Evolutionary conservation across 106 monocot genomes (phyloP).

Genomic region (Acorus calamus): DNA sequence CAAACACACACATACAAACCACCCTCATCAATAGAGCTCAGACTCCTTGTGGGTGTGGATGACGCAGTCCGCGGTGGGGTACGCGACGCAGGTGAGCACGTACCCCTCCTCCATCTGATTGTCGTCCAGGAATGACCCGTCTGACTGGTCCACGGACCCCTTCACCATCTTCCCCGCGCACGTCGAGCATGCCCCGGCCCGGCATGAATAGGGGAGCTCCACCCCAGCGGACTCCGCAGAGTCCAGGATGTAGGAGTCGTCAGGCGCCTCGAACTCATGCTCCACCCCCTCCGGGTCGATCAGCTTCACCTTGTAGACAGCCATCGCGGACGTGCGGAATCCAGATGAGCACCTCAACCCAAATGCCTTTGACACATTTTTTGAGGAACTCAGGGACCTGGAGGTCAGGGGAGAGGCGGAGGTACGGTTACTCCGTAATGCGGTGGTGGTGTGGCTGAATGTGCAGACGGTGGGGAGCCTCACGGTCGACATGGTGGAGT

Average conservation of each 20-base stretch:
- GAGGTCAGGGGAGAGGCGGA: background rate
- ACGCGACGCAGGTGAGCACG: constrained; percentile 21
- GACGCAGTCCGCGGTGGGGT: constrained; percentile 22
- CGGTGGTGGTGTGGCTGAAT: background rate
- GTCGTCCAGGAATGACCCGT: constrained; percentile 31
- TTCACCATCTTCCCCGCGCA: constrained; percentile 17
- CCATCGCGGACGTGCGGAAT: constrained; percentile 21
- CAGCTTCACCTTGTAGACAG: constrained; percentile 29
- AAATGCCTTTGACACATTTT: constrained; percentile 1
- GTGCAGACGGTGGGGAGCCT: constrained; percentile 6
- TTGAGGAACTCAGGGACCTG: constrained; percentile 5
- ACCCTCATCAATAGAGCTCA: constrained; percentile 16
- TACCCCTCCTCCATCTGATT: constrained; percentile 17
- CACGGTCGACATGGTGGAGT: constrained; percentile 10
- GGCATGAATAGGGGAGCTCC: constrained; percentile 30
- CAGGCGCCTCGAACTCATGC: constrained; percentile 26
- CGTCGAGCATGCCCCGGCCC: constrained; percentile 28
- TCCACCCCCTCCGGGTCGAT: constrained; percentile 18
- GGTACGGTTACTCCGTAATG: background rate
- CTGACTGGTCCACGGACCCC: constrained; percentile 23
- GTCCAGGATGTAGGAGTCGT: constrained; percentile 24
- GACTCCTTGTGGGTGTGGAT: constrained; percentile 26
- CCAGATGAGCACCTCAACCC: constrained; percentile 13
- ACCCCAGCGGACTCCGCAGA: constrained; percentile 20
- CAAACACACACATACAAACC: no score